phyloP scores from a whole-genome alignment of 73 alveolate genomes.

The Loxodes magnus region DNA sequence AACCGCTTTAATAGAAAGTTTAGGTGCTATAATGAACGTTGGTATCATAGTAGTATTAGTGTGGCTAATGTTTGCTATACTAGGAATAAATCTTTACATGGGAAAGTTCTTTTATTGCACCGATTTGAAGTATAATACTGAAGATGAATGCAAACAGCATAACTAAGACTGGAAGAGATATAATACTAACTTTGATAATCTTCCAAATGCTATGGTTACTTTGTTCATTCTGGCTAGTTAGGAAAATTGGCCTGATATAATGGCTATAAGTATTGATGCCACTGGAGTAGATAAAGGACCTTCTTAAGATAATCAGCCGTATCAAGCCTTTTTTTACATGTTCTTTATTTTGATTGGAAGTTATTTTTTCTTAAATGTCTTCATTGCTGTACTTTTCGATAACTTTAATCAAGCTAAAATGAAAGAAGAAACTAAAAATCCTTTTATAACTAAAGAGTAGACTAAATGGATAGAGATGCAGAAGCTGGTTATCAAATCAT shows the following conservation, averaged over 20 bases:
- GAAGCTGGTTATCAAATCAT: neutral
- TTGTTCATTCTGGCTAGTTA: constrained; percentile 72
- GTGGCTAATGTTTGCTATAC: constrained; percentile 84
- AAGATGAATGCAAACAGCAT: constrained; percentile 28
- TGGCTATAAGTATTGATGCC: constrained; percentile 49
- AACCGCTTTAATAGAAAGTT: constrained; percentile 71
- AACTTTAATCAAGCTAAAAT: constrained; percentile 45
- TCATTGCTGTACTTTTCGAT: constrained; percentile 13
- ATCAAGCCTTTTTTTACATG: constrained; percentile 1
- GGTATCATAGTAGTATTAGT: constrained; percentile 65
- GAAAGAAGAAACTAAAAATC: neutral
- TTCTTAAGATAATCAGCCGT: constrained; percentile 10
- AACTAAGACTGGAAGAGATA: constrained; percentile 45
- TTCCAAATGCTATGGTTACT: constrained; percentile 71
- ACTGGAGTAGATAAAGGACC: constrained; percentile 51
- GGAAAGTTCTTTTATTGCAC: constrained; percentile 61
- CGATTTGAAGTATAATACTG: constrained; percentile 1
- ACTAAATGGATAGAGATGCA: neutral
- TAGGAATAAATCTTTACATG: constrained; percentile 59
- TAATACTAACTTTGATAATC: constrained; percentile 71
- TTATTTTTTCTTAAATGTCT: constrained; percentile 9
- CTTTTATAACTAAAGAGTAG: neutral
- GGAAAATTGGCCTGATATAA: constrained; percentile 90
- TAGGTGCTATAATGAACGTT: constrained; percentile 67
- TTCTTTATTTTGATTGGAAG: constrained; percentile 8